Conservation (phyloP, 495 filamentous ascomycete species). For the Tuber microsphaerosporum region DNA sequence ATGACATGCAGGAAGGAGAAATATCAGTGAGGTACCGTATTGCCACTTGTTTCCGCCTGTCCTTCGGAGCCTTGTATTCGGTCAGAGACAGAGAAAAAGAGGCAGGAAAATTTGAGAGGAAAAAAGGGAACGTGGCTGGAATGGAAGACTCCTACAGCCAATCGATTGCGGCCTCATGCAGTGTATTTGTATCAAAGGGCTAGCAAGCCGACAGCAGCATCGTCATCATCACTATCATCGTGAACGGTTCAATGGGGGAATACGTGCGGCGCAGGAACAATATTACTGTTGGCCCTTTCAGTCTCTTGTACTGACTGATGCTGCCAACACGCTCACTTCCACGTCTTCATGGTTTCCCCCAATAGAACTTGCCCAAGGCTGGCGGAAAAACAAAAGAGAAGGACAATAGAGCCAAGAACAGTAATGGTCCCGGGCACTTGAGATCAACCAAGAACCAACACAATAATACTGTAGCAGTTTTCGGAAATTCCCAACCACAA, state of each 20-base stretch:
- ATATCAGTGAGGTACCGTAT: slow-evolving; percentile 10
- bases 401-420: background rate
- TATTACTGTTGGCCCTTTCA: background rate
- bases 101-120: background rate
- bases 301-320: background rate
- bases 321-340: slow-evolving; percentile 3
- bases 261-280: background rate
- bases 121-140: background rate
- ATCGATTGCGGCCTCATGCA: background rate
- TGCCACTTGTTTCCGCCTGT: background rate
- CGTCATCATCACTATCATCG: background rate
- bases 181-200: background rate
- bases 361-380: background rate
- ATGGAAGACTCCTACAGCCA: background rate
- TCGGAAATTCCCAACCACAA: too few relatives aligned
- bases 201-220: background rate
- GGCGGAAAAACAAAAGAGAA: background rate
- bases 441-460: too few relatives aligned
- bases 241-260: background rate
- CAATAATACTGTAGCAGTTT: too few relatives aligned
- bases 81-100: background rate
- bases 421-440: too few relatives aligned
- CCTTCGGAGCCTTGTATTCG: background rate
- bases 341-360: background rate
- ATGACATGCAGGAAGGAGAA: slow-evolving; percentile 16